A percentile compares a stretch with the other conserved stretches of the same genome.
phyloP scores from a whole-genome alignment of 257 asterid genomes.

The Solanum phureja region DNA sequence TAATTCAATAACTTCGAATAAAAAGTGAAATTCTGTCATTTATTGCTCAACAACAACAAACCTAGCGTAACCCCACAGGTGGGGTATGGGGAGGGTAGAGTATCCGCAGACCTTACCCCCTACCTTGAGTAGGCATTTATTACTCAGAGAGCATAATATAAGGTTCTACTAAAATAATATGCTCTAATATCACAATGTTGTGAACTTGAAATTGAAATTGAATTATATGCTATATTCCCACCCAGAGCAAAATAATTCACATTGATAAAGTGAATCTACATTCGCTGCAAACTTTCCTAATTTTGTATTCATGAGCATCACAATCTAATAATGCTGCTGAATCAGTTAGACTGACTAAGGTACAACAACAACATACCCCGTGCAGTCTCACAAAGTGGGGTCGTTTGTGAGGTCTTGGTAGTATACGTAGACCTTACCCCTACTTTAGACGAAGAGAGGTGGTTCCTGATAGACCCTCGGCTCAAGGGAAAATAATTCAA shows the following conservation, averaged over 20 bases:
- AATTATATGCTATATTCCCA: neutral
- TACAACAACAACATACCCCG: neutral
- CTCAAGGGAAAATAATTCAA: neutral
- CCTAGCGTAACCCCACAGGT: neutral
- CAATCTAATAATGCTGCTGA: neutral
- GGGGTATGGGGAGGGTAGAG: neutral
- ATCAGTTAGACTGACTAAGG: neutral
- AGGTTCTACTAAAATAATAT: neutral
- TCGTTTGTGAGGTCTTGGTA: neutral
- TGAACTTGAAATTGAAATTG: neutral
- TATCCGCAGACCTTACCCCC: neutral
- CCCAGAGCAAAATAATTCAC: neutral
- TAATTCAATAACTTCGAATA: neutral
- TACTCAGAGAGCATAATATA: neutral
- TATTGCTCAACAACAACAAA: neutral
- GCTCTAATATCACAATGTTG: neutral
- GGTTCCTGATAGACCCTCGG: neutral
- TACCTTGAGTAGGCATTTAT: neutral
- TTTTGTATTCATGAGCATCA: neutral
- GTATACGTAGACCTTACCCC: neutral
- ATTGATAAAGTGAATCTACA: neutral
- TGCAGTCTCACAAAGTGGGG: neutral
- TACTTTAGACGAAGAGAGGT: neutral
- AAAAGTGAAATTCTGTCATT: neutral
- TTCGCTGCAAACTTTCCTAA: neutral